Evolutionary conservation across 2,329 filamentous ascomycete species (phyloP).

Genomic region (Microdochium nivale): DNA sequence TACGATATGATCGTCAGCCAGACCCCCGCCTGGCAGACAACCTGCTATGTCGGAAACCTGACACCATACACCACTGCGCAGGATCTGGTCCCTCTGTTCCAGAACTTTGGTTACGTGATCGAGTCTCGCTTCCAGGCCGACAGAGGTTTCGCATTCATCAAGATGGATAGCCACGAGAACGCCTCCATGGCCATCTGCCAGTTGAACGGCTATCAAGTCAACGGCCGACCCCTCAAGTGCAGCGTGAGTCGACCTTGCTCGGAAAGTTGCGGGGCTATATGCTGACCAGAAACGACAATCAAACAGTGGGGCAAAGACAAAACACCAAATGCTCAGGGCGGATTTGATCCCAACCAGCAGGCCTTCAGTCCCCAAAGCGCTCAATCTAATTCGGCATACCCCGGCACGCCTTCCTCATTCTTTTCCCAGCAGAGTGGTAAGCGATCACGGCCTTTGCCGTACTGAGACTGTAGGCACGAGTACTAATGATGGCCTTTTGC

Average conservation of each 20-base stretch:
- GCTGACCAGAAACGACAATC: slow-evolving; percentile 20
- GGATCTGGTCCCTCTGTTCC: slow-evolving; percentile 94
- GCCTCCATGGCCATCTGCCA: slow-evolving; percentile 98
- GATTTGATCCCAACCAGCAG: slow-evolving; percentile 72
- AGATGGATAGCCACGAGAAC: slow-evolving; percentile 98
- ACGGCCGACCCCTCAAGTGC: slow-evolving; percentile 94
- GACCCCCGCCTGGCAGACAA: slow-evolving; percentile 96
- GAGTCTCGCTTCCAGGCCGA: slow-evolving; percentile 98
- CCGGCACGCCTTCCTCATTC: slow-evolving; percentile 70
- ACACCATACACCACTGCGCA: slow-evolving; percentile 97
- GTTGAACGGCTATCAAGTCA: slow-evolving; percentile 95
- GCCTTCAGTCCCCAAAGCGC: slow-evolving; percentile 65
- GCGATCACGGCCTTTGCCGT: slow-evolving; percentile 16
- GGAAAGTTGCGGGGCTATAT: slow-evolving; percentile 6
- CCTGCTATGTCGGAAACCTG: slow-evolving; percentile 94
- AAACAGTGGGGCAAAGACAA: slow-evolving; percentile 97
- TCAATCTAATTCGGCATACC: slow-evolving; percentile 60
- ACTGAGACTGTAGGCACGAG: slow-evolving; percentile 25
- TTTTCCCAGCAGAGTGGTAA: slow-evolving; percentile 90
- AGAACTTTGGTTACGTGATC: slow-evolving; percentile 96
- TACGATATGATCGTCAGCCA: slow-evolving; percentile 96
- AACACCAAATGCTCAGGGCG: slow-evolving; percentile 61
- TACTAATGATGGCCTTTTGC: slow-evolving; percentile 11
- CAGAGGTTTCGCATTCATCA: slow-evolving; percentile 95
- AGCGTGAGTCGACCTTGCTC: slow-evolving; percentile 62